Evolutionary conservation across 75 land plant genomes (phyloP).

Genomic region (Pinus taeda): DNA sequence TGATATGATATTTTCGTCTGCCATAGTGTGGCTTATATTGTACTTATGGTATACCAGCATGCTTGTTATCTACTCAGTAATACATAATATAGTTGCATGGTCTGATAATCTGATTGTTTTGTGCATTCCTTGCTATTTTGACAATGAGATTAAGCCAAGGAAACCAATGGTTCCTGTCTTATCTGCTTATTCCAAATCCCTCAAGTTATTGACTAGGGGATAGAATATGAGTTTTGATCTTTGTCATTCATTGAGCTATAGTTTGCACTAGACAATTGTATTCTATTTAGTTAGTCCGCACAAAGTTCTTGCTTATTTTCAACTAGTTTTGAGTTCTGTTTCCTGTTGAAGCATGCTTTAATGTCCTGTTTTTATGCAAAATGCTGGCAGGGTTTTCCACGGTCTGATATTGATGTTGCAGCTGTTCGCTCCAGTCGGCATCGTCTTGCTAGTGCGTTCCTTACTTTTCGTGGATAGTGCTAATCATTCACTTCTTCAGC

Average conservation of each 20-base stretch:
- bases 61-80: background rate
- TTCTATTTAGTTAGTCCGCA: background rate
- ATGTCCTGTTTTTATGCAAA: background rate
- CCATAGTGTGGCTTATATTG: background rate
- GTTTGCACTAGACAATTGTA: background rate
- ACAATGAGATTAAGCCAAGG: background rate
- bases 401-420: conserved; percentile 78
- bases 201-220: background rate
- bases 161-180: background rate
- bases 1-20: background rate
- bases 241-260: background rate
- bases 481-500: background rate
- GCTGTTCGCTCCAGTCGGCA: conserved; percentile 66
- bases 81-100: too few species aligned
- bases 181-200: background rate
- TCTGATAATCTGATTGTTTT: background rate
- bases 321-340: background rate
- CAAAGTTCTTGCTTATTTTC: background rate
- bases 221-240: background rate
- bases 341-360: background rate
- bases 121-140: background rate
- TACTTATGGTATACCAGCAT: background rate
- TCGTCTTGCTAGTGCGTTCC: conserved; percentile 63
- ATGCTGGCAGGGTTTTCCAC: conserved; percentile 76
- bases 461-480: background rate